Percentiles rank a stretch among this genome's conserved stretches.
Conservation (phyloP, 495 filamentous ascomycete genomes). For the Filosporella fistucella region DNA sequence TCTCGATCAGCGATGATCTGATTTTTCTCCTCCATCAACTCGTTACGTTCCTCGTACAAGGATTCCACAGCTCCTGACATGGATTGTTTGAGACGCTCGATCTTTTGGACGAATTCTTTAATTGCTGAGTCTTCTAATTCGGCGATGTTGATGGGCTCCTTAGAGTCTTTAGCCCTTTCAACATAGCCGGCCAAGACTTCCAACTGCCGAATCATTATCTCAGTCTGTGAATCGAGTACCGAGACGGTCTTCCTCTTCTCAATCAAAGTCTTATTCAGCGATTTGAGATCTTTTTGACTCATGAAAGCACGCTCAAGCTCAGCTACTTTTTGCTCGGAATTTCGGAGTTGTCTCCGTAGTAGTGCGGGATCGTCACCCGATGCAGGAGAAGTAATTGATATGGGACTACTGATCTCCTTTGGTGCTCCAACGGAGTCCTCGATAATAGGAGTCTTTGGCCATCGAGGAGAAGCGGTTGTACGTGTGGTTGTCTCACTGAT, state of each 20-base stretch:
- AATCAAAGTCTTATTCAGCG: constrained; percentile 76
- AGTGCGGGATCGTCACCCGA: constrained; percentile 65
- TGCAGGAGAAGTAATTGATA: constrained; percentile 53
- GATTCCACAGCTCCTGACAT: constrained; percentile 77
- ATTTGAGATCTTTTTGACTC: constrained; percentile 74
- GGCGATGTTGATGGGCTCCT: constrained; percentile 63
- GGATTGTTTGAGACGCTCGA: constrained; percentile 80
- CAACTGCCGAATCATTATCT: constrained; percentile 90
- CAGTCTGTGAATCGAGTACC: constrained; percentile 89
- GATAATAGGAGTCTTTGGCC: constrained; percentile 69
- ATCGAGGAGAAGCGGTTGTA: constrained; percentile 50
- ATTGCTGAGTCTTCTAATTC: constrained; percentile 81
- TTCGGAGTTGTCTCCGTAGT: constrained; percentile 73
- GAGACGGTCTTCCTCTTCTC: constrained; percentile 97
- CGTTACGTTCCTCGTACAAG: constrained; percentile 75
- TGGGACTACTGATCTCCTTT: constrained; percentile 71
- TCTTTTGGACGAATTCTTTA: constrained; percentile 80
- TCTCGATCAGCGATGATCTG: constrained; percentile 78
- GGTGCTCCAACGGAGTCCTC: constrained; percentile 52
- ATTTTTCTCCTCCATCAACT: constrained; percentile 75
- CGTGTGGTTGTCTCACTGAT: constrained; percentile 52
- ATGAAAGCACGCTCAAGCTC: constrained; percentile 74
- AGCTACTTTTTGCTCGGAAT: constrained; percentile 72
- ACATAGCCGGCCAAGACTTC: constrained; percentile 70
- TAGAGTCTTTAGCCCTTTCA: constrained; percentile 65